Percentiles rank a stretch among this genome's conserved stretches.
Evolutionary conservation across 2,329 filamentous ascomycete genomes (phyloP).

Genomic region (Neofusicoccum umdonicola): DNA sequence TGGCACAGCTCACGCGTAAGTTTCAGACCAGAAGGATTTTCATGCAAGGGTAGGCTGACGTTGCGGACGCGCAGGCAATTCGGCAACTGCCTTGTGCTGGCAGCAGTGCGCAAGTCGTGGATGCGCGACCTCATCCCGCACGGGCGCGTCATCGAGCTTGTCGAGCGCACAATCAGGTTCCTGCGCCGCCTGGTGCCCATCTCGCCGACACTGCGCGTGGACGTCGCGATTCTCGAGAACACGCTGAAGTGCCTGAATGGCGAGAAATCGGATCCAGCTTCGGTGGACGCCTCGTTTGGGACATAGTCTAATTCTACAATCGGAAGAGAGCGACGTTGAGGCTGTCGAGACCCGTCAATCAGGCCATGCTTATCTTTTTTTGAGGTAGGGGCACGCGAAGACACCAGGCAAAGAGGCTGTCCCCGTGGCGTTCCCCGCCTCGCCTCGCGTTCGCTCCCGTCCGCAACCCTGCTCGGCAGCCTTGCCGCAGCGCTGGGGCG

Average conservation of each 20-base stretch:
- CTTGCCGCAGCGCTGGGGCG: neutral
- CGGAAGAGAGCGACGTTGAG: conserved; percentile 12
- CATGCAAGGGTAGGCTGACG: conserved; percentile 23
- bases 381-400: conserved; percentile 11
- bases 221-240: conserved; percentile 69
- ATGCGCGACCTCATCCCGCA: conserved; percentile 59
- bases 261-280: conserved; percentile 13
- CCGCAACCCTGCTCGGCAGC: conserved; percentile 2
- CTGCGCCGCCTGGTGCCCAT: conserved; percentile 67
- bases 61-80: conserved; percentile 68
- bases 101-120: conserved; percentile 70
- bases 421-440: conserved; percentile 15
- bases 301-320: conserved; percentile 15
- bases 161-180: conserved; percentile 73
- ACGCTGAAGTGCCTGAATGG: conserved; percentile 18
- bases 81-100: conserved; percentile 88
- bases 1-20: conserved; percentile 93
- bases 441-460: conserved; percentile 13
- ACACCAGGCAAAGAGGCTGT: neutral
- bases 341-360: conserved; percentile 6
- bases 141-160: conserved; percentile 55
- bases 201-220: conserved; percentile 70
- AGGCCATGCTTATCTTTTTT: conserved; percentile 12
- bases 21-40: conserved; percentile 25
- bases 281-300: conserved; percentile 14